Conservation (phyloP, 2,329 filamentous ascomycete genomes). For the Penicillium janthinellum region DNA sequence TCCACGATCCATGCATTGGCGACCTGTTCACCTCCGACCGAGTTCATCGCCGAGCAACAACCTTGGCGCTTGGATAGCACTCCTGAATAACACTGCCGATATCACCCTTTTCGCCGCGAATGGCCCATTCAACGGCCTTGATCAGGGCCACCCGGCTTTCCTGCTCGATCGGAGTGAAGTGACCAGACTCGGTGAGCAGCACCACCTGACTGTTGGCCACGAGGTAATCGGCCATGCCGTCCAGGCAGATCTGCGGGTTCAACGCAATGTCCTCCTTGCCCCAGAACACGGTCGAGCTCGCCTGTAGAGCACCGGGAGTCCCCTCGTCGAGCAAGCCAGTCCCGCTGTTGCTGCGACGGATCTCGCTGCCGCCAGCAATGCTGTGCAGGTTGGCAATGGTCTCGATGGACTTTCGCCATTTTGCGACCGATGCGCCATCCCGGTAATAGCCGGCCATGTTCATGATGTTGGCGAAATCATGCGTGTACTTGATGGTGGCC, state of each 20-base stretch:
- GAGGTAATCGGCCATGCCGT: constrained; percentile 57
- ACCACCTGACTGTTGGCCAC: constrained; percentile 53
- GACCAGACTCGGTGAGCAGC: constrained; percentile 52
- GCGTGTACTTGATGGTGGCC: constrained; percentile 40
- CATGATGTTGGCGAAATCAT: constrained; percentile 51
- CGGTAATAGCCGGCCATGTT: constrained; percentile 59
- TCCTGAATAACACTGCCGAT: constrained; percentile 32
- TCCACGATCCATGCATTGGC: background rate
- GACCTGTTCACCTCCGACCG: background rate
- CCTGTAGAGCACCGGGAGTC: constrained; percentile 51
- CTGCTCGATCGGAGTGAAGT: constrained; percentile 57
- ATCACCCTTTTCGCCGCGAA: constrained; percentile 41
- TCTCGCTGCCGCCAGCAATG: constrained; percentile 38
- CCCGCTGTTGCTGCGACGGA: constrained; percentile 40
- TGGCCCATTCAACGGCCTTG: constrained; percentile 44
- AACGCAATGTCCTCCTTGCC: constrained; percentile 57
- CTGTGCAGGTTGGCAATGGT: constrained; percentile 52
- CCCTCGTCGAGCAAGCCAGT: constrained; percentile 49
- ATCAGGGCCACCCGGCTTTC: constrained; percentile 47
- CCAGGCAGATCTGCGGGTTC: constrained; percentile 51
- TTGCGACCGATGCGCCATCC: constrained; percentile 47
- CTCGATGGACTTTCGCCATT: constrained; percentile 57
- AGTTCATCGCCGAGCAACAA: constrained; percentile 38
- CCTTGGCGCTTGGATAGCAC: constrained; percentile 37
- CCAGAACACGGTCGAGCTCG: constrained; percentile 57